Conservation (phyloP, 2,329 filamentous ascomycete species). For the Stagonosporopsis chrysanthemi region DNA sequence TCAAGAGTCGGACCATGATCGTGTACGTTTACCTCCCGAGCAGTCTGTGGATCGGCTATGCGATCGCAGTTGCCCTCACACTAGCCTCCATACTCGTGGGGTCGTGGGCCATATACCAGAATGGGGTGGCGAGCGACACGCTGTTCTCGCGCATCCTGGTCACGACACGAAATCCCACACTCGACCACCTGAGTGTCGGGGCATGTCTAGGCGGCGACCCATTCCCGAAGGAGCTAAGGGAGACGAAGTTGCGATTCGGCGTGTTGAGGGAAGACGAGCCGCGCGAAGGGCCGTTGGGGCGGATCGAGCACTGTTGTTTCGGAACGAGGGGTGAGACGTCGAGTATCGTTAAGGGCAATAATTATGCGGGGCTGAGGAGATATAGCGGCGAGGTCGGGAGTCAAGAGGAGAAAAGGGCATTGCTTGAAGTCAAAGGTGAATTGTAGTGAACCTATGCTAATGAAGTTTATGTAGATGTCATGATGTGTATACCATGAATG, state of each 20-base stretch:
- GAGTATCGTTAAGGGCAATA: constrained; percentile 48
- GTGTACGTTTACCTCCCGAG: constrained; percentile 43
- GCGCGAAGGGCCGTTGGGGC: constrained; percentile 40
- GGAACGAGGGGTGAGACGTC: constrained; percentile 49
- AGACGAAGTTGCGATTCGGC: constrained; percentile 50
- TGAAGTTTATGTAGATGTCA: constrained; percentile 1
- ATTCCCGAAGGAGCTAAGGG: constrained; percentile 48
- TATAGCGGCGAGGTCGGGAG: neutral
- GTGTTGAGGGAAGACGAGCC: constrained; percentile 49
- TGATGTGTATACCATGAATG: neutral
- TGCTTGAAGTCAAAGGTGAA: constrained; percentile 4
- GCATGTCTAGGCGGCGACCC: constrained; percentile 52
- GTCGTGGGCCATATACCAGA: constrained; percentile 43
- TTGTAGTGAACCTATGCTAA: neutral
- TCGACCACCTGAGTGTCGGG: constrained; percentile 49
- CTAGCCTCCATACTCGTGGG: constrained; percentile 42
- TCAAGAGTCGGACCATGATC: constrained; percentile 36
- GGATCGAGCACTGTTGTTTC: constrained; percentile 51
- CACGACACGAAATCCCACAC: constrained; percentile 49
- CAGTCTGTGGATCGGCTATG: constrained; percentile 49
- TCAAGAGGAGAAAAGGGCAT: constrained; percentile 5
- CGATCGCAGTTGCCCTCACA: constrained; percentile 40
- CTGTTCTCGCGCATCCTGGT: constrained; percentile 49
- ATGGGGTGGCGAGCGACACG: constrained; percentile 48
- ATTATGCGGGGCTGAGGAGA: constrained; percentile 45